Conservation (phyloP, 2,329 filamentous ascomycete genomes). For the Hansfordia pulvinata region DNA sequence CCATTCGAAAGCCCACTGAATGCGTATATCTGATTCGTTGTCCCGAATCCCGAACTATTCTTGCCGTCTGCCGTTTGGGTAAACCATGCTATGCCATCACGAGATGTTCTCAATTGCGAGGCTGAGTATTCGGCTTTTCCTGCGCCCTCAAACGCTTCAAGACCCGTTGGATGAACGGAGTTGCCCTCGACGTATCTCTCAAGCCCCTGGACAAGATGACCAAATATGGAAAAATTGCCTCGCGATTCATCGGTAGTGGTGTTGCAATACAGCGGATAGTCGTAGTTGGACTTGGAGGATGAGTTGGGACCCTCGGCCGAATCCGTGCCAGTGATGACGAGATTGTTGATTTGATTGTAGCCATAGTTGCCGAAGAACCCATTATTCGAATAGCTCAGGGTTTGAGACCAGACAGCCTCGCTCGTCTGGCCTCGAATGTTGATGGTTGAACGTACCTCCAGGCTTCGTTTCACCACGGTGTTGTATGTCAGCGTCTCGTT, state of each 20-base stretch:
- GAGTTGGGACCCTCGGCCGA: constrained; percentile 12
- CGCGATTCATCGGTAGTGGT: constrained; percentile 25
- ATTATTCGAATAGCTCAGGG: constrained; percentile 38
- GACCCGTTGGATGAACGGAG: constrained; percentile 37
- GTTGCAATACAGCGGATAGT: constrained; percentile 48
- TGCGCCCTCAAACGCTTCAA: constrained; percentile 35
- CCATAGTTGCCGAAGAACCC: constrained; percentile 21
- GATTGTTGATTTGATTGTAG: constrained; percentile 16
- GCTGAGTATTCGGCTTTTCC: constrained; percentile 5
- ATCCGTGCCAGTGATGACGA: constrained; percentile 28
- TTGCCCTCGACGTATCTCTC: constrained; percentile 19
- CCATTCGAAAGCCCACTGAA: constrained; percentile 28
- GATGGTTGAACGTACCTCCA: constrained; percentile 39
- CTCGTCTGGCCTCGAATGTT: constrained; percentile 29
- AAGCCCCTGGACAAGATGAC: constrained; percentile 23
- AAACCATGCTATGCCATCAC: constrained; percentile 43
- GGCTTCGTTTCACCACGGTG: constrained; percentile 37
- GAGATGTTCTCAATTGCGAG: constrained; percentile 27
- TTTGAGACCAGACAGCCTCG: constrained; percentile 40
- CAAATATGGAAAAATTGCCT: constrained; percentile 26
- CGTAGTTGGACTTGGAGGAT: constrained; percentile 28
- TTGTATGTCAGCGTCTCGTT: constrained; percentile 48
- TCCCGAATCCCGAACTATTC: constrained; percentile 35
- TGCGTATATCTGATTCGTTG: constrained; percentile 39
- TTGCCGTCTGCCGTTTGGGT: constrained; percentile 26